Evolutionary conservation across 1,139 yeast genomes (phyloP).

Genomic region (Tardiomyces digboiensis): DNA sequence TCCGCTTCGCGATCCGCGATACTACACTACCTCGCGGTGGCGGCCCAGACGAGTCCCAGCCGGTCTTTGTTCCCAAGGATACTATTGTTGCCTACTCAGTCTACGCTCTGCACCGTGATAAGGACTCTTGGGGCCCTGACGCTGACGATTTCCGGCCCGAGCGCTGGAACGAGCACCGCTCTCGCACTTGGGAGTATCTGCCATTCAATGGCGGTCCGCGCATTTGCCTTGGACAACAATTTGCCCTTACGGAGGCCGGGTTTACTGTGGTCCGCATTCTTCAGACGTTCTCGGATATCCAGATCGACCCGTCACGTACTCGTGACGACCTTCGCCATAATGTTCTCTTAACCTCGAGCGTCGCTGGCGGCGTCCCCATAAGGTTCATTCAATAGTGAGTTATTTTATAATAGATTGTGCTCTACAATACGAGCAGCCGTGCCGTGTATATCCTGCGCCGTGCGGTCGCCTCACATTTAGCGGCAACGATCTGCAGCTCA

Average conservation of each 20-base stretch:
- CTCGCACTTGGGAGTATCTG: slow-evolving; percentile 36
- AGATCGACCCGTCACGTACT: slow-evolving; percentile 1
- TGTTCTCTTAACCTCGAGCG: slow-evolving; percentile 1
- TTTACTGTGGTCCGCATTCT: slow-evolving; percentile 36
- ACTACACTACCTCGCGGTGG: slow-evolving; percentile 22
- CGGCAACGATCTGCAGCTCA: too few relatives aligned
- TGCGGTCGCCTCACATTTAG: too few relatives aligned
- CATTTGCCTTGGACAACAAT: slow-evolving; percentile 48
- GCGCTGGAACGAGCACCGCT: slow-evolving; percentile 32
- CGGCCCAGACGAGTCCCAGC: slow-evolving; percentile 33
- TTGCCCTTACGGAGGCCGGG: slow-evolving; percentile 45
- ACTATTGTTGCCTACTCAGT: slow-evolving; percentile 35
- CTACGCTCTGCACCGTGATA: slow-evolving; percentile 38
- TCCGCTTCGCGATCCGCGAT: slow-evolving; percentile 32
- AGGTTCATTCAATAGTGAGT: not conserved
- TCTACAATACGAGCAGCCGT: too few relatives aligned
- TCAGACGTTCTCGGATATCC: slow-evolving; percentile 18
- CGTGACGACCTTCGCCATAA: not conserved
- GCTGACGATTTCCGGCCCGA: slow-evolving; percentile 42
- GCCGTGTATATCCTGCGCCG: too few relatives aligned
- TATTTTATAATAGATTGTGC: too few relatives aligned
- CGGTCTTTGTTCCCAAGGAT: slow-evolving; percentile 40
- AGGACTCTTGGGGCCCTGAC: slow-evolving; percentile 38
- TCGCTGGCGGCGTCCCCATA: not conserved
- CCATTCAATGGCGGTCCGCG: slow-evolving; percentile 54